Conservation (phyloP, 768 basidiomycete genomes). For the Mycena alexandri region DNA sequence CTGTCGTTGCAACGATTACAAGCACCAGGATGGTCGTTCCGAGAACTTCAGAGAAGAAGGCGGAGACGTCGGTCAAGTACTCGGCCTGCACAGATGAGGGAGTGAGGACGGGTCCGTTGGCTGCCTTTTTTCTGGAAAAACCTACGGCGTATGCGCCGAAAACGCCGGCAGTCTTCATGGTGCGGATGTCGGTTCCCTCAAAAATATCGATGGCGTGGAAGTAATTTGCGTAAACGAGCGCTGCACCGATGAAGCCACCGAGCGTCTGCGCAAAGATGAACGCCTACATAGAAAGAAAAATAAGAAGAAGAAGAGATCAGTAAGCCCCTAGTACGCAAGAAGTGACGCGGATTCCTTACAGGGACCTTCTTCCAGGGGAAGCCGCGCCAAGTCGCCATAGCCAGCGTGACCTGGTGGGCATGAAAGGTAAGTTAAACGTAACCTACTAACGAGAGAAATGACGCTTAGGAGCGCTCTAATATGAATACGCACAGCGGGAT, state of each 20-base stretch:
- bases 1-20: slow-evolving; percentile 57
- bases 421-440: slow-evolving; percentile 7
- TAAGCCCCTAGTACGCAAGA: not conserved
- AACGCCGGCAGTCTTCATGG: slow-evolving; percentile 57
- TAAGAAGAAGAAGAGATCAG: not conserved
- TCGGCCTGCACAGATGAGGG: slow-evolving; percentile 7
- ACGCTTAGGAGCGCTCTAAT: not conserved
- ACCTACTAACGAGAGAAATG: not conserved
- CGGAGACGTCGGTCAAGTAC: slow-evolving; percentile 34
- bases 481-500: slow-evolving; percentile 36
- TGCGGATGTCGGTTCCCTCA: slow-evolving; percentile 62
- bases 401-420: slow-evolving; percentile 34
- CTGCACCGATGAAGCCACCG: slow-evolving; percentile 64
- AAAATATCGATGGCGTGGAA: slow-evolving; percentile 69
- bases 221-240: slow-evolving; percentile 67
- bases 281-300: slow-evolving; percentile 11
- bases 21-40: slow-evolving; percentile 62
- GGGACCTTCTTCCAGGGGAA: slow-evolving; percentile 74
- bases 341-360: slow-evolving; percentile 13
- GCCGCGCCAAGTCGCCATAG: slow-evolving; percentile 58
- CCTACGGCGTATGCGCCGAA: slow-evolving; percentile 32
- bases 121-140: no score
- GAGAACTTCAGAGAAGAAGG: slow-evolving; percentile 43
- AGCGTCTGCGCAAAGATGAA: slow-evolving; percentile 67
- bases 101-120: not conserved